Conservation (phyloP, 2,329 filamentous ascomycete genomes). For the Colletotrichum graminicola region DNA sequence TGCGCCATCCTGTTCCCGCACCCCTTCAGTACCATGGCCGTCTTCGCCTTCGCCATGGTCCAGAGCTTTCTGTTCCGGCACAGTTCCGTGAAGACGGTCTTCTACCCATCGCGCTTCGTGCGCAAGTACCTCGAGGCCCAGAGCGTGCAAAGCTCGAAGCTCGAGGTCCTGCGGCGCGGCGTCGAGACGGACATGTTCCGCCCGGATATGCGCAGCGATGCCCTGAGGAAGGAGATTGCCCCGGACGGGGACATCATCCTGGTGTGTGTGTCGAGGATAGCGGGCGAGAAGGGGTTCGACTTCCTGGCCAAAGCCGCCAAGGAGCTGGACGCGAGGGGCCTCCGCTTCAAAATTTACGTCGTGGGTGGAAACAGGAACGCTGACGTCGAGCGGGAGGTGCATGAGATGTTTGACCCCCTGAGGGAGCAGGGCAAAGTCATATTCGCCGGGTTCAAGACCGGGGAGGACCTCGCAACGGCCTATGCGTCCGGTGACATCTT, state of each 20-base stretch:
- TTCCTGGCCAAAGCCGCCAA: conserved; percentile 71
- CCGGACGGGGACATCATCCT: conserved; percentile 74
- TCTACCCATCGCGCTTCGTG: conserved; percentile 76
- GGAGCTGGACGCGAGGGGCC: conserved; percentile 65
- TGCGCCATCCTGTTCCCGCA: conserved; percentile 76
- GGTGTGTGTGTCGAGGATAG: conserved; percentile 74
- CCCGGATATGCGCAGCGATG: conserved; percentile 63
- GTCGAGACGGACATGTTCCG: conserved; percentile 74
- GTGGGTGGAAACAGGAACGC: conserved; percentile 77
- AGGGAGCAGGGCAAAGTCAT: conserved; percentile 64
- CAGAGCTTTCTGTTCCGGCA: conserved; percentile 77
- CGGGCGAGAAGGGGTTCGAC: conserved; percentile 78
- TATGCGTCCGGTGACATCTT: conserved; percentile 79
- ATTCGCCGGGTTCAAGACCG: conserved; percentile 76
- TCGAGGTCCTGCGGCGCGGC: conserved; percentile 72
- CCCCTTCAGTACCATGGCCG: conserved; percentile 71
- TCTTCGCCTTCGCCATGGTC: conserved; percentile 71
- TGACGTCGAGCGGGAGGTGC: conserved; percentile 71
- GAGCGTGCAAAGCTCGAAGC: conserved; percentile 66
- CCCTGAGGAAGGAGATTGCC: conserved; percentile 66
- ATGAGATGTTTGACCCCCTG: conserved; percentile 68
- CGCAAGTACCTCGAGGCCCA: conserved; percentile 70
- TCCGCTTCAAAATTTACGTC: conserved; percentile 74
- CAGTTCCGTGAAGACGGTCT: conserved; percentile 72
- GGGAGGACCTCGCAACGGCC: conserved; percentile 70